Conservation (phyloP, 176 grass and related monocot genomes). For the Leersia perrieri region DNA sequence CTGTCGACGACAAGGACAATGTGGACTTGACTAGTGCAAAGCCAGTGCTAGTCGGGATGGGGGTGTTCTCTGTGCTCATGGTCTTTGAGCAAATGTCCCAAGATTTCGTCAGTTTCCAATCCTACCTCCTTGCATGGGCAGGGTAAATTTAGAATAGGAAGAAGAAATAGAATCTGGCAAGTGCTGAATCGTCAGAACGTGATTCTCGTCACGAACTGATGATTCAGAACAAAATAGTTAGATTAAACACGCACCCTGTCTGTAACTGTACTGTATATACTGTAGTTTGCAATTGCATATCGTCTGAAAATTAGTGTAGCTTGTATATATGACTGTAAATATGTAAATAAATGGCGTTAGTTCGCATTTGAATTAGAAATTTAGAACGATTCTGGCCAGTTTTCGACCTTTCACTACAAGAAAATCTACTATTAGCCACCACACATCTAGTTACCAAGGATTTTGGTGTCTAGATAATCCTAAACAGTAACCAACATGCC, state of each 20-base stretch:
- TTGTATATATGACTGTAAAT: background rate
- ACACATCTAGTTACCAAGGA: too few species aligned
- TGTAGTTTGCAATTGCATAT: background rate
- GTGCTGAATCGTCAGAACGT: background rate
- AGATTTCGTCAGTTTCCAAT: constrained; percentile 34
- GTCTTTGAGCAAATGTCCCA: constrained; percentile 56
- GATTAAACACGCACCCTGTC: background rate
- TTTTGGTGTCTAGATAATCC: too few species aligned
- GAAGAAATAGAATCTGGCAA: background rate
- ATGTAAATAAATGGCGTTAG: background rate
- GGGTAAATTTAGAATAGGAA: background rate
- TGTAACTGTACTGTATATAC: too few species aligned
- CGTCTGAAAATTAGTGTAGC: background rate
- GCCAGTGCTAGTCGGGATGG: constrained; percentile 68
- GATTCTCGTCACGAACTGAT: background rate
- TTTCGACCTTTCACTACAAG: too few species aligned
- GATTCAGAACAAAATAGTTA: background rate
- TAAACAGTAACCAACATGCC: too few species aligned
- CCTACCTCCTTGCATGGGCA: constrained; percentile 40
- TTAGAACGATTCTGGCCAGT: background rate
- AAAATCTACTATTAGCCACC: too few species aligned
- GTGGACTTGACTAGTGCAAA: constrained; percentile 33
- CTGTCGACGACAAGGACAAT: background rate
- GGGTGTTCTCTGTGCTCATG: constrained; percentile 52
- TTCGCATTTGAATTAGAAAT: background rate